Base-by-base conservation (phyloP, 1,139 yeast genomes). In the Blastobotrys malaysiensis region DNA sequence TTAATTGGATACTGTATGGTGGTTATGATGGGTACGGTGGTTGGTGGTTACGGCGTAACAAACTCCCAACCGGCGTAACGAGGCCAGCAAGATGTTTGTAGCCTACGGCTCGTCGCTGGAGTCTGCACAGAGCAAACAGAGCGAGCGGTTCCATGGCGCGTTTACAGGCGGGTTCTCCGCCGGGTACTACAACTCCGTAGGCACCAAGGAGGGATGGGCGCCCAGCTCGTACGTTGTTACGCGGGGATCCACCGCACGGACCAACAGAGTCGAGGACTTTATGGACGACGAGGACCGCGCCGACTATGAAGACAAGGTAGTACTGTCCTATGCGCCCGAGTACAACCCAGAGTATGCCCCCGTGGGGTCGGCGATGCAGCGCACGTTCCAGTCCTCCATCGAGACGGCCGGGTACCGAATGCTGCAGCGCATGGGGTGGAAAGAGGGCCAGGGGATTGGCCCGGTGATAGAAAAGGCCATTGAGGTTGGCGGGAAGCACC, bases 101-200 rank as follows among this genome's bases (percentile, higher is more conserved):
- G 39, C 39, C 39, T 31, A 31, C n/a, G 39, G 39, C 16, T 13
- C 39, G 16, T 6, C 16, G 6, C 11, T 31, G 39, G 39, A 31
- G 39, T 31, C 39, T 31, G 14, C 39, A 5, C 39, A n/a, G 39
- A 31, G 20, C 9, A 43, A 27, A 13, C 21, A 24, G 48, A 52
- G 48, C 43, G 60, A 57, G 44, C 56, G 71, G 21, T 61, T 68
- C 48, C 72, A 69, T 52, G 72, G 72, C 1, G 72, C 72, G 3
- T 69, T 68, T 55, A 66, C 69, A 1, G 72, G 72, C 5, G 72
- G 72, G 13, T 69, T 65, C 57, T 63, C 67, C 2, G 73, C 73
- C 4, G 73, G 73, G 2, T 69, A 68, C 50, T 65, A 59, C 60
- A 67, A 69, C 49, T 61, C 70, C 1, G 73, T 69, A 1, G 73